phyloP scores from a whole-genome alignment of 2,329 filamentous ascomycete species.

The Penicillium fuscoglaucum region DNA sequence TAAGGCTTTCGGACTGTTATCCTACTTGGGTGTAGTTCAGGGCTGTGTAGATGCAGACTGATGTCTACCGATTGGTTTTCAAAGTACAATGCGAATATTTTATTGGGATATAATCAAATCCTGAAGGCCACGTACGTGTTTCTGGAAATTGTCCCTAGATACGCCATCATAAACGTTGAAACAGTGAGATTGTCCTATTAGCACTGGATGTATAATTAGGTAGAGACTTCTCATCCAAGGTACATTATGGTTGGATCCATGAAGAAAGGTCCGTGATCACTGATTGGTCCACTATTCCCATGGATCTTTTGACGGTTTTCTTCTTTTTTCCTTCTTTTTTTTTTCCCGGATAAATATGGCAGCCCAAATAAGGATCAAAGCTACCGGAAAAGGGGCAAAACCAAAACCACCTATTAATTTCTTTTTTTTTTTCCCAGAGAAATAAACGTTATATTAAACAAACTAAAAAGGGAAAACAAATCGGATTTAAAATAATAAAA shows the following conservation, averaged over 20 bases:
- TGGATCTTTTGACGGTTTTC: background rate
- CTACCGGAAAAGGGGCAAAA: conserved; percentile 11
- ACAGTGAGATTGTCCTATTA: conserved; percentile 19
- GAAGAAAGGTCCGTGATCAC: background rate
- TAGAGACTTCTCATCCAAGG: conserved; percentile 18
- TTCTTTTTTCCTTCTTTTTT: too few relatives aligned
- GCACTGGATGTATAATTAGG: background rate
- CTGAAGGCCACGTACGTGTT: conserved; percentile 1
- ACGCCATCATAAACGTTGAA: background rate
- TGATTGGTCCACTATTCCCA: conserved; percentile 2
- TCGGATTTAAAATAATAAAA: conserved; percentile 11
- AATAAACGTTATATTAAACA: background rate
- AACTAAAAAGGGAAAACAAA: background rate
- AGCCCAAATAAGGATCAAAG: conserved; percentile 20
- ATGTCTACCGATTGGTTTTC: conserved; percentile 7
- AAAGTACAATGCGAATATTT: background rate
- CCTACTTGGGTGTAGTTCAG: conserved; percentile 20
- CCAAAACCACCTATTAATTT: background rate
- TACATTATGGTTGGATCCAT: conserved; percentile 5
- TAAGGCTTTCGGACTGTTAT: conserved; percentile 15
- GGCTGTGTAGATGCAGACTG: conserved; percentile 12
- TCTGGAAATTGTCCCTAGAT: background rate
- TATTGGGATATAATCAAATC: background rate
- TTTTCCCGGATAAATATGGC: background rate
- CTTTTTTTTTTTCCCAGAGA: background rate